Conservation (phyloP, 306 rosid species). For the Oemleria cerasiformis region DNA sequence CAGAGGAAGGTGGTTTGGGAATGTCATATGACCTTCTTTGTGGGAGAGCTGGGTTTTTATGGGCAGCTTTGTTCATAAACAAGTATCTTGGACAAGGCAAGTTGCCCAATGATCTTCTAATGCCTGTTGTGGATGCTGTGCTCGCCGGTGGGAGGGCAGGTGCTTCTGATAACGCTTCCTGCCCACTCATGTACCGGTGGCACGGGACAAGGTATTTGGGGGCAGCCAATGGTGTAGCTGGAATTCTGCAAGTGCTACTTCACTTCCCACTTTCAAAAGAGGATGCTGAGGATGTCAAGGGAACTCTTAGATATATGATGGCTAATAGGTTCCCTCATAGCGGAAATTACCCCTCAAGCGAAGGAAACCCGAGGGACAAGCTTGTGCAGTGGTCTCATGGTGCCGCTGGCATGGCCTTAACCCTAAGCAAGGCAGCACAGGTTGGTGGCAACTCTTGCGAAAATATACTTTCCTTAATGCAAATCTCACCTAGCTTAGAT, state of each 20-base stretch:
- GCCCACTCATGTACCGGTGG: constrained; percentile 94
- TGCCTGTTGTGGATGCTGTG: constrained; percentile 65
- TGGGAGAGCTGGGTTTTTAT: constrained; percentile 83
- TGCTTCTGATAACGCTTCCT: constrained; percentile 63
- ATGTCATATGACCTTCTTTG: constrained; percentile 92
- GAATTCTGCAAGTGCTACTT: constrained; percentile 72
- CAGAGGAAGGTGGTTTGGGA: constrained; percentile 97
- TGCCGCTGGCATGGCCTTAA: constrained; percentile 79
- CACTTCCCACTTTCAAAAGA: constrained; percentile 65
- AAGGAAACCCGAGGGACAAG: constrained; percentile 81
- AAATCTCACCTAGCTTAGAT: background rate
- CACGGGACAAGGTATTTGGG: constrained; percentile 92
- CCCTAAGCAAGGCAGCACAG: constrained; percentile 85
- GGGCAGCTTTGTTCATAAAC: constrained; percentile 74
- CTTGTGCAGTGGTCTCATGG: constrained; percentile 93
- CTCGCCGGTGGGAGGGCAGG: constrained; percentile 91
- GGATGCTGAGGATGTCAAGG: constrained; percentile 75
- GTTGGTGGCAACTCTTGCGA: constrained; percentile 28
- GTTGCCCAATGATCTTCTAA: constrained; percentile 52
- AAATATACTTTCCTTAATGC: background rate
- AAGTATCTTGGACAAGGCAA: constrained; percentile 57
- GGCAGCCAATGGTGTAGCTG: constrained; percentile 86
- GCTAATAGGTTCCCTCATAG: constrained; percentile 76
- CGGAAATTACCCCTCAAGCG: constrained; percentile 92
- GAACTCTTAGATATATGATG: constrained; percentile 69